Evolutionary conservation across 495 filamentous ascomycete genomes (phyloP), one percentile per base, ranked within the genome.

Genomic region (Neurospora sp.): DNA sequence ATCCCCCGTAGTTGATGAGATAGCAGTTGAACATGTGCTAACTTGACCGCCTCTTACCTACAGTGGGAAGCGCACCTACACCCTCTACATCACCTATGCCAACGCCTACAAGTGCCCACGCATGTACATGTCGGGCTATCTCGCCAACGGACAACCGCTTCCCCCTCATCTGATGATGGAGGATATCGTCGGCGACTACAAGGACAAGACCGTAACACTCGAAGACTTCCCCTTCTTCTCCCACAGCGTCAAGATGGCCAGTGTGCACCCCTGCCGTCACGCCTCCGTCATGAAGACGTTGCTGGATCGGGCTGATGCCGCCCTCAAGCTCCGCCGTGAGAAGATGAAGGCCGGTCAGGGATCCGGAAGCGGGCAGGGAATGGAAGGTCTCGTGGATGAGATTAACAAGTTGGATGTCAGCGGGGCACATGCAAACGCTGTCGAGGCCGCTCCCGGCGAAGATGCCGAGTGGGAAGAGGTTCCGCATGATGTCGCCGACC

Each of bases 121-220:
- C 40, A 89, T 98, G 79, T 99, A 97, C 83, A 88, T 99, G 74
- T 95, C 93, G 6, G 96, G 96, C 73, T 97, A 97, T 81, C 85
- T 88, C 4, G 88, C 92, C n/a, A 88, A 89, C 72, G 91, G 92
- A 31, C 89, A 93, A 75, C 94, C 97, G 6, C 92, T 98, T 35
- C 88, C 92, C 7, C 96, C 96, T 3, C 88, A 91, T 35, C 86
- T 91, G 35, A 98, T 99, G 96, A 97, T 98, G 92, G 96, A 99
- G 79, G 96, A 99, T 78, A 98, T 99, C 77, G 92, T 98, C 39
- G 95, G 96, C 77, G 96, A 99, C 86, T 99, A 99, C 86, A 97
- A 97, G 80, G 95, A 98, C 84, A 99, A 99, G 85, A 99, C 96
- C 9, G 96, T 99, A 74, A 99, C 96, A 18, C 89, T 98, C 48